Conservation (phyloP, 2,329 filamentous ascomycete species). For the Diaporthe longicolla region DNA sequence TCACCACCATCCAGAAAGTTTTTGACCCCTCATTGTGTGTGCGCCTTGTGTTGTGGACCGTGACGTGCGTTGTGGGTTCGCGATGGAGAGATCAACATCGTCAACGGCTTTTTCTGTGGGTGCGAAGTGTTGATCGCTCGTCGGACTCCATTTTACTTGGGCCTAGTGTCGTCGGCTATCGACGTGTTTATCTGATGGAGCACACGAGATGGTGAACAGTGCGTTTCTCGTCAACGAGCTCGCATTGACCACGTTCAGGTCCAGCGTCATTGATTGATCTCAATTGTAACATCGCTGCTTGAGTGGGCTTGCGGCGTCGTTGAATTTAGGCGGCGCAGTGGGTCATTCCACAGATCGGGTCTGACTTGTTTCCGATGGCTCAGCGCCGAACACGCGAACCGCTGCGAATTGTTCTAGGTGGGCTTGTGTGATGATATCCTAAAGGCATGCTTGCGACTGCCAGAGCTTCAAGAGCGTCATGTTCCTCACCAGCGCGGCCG, state of each 20-base stretch:
- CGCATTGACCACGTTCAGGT: background rate
- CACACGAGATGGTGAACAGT: slow-evolving; percentile 13
- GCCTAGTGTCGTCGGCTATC: slow-evolving; percentile 6
- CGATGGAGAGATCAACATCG: background rate
- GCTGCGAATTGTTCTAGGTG: background rate
- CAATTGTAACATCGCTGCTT: no score
- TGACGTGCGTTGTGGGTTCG: background rate
- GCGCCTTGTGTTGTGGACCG: slow-evolving; percentile 3
- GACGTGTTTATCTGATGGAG: slow-evolving; percentile 13
- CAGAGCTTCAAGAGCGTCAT: no score
- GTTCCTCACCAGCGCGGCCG: no score
- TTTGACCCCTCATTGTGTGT: background rate
- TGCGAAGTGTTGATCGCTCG: background rate
- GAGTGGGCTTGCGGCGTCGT: background rate
- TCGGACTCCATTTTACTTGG: background rate
- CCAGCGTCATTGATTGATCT: background rate
- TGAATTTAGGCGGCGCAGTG: background rate
- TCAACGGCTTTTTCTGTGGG: slow-evolving; percentile 12
- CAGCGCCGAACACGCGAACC: background rate
- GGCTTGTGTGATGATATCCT: background rate
- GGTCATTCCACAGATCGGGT: background rate
- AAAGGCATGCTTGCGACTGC: background rate
- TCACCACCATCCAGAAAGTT: no score
- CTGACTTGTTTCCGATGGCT: background rate
- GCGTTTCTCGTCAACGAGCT: background rate